Evolutionary conservation across 139 green algal species (phyloP), one percentile per base, ranked within the genome.

Genomic region (Spirogloea muscicola): DNA sequence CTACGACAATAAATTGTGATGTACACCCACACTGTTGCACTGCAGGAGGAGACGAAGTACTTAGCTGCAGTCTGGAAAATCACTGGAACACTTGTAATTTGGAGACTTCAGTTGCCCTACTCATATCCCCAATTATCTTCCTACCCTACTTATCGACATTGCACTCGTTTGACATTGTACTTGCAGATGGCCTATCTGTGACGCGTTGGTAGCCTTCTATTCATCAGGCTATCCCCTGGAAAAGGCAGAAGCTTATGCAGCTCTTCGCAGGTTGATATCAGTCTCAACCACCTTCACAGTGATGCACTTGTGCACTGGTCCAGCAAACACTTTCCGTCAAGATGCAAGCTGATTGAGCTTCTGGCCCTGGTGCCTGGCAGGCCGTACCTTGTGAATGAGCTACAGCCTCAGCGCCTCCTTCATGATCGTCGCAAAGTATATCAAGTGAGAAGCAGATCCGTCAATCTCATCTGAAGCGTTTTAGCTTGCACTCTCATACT

Each of bases 301-400:
- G 16, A 13, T 65, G 57, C 57, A 16, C 16, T 10, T 65, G 57
- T 65, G 21, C 46, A 21, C 46, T 21, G 21, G 21, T 10, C 57
- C 31, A 16, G 57, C 13, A n/a, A 13, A 57, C 31, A 13, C 10
- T 16, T 42, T 65, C 13, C 57, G 16, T 65, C 13, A 13, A 57
- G 10, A 57, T 65, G 31, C 21, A 31, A 21, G 13, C 10, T 65
- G 57, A 42, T 65, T 31, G 13, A 16, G 13, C 10, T 57, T n/a
- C 29, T n/a, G 29, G 16, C 57, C 57, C 13, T 65, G 10, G 31
- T 65, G 57, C 57, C 57, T 16, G 16, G 48, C 36, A 74, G 77
- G 60, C 94, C 94, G 4, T 97, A 96, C 82, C 80, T 96, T 10
- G 87, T 99, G 62, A 99, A 99, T 78, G 91, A 98, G 70, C 81